Conservation (phyloP, 202 grass and related monocot genomes). For the Bolboschoenoplectus hybrid region DNA sequence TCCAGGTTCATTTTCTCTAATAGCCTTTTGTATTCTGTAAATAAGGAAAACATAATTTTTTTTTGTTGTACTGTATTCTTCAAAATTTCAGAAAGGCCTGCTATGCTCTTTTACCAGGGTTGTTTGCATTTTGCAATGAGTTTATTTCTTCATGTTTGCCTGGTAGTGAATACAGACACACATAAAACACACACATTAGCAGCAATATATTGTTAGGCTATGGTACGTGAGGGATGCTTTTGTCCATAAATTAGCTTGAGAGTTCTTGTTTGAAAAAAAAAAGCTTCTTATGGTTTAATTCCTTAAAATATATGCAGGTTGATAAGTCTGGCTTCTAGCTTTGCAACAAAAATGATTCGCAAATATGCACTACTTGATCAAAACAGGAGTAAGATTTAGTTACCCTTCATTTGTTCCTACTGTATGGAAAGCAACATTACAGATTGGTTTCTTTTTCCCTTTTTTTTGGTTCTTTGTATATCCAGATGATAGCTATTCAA, state of each 20-base stretch:
- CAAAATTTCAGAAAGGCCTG: neutral
- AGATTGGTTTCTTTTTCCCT: conserved; percentile 47
- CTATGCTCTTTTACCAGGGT: conserved; percentile 14
- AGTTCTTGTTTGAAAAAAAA: neutral
- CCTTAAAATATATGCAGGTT: conserved; percentile 60
- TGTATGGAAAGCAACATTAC: conserved; percentile 36
- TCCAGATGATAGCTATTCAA: conserved; percentile 51
- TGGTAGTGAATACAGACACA: neutral
- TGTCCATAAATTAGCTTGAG: conserved; percentile 1
- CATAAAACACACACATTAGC: conserved; percentile 37
- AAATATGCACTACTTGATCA: conserved; percentile 66
- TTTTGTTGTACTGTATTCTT: neutral
- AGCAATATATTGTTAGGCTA: conserved; percentile 57
- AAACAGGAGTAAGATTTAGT: conserved; percentile 51
- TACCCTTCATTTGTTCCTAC: conserved; percentile 12
- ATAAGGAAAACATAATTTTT: neutral
- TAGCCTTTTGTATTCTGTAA: neutral
- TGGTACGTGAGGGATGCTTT: conserved; percentile 21
- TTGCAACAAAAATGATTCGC: conserved; percentile 86
- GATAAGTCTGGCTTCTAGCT: conserved; percentile 81
- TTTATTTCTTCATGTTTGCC: neutral
- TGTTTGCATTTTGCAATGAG: neutral
- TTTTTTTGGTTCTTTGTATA: conserved; percentile 33
- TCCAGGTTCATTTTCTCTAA: conserved; percentile 56
- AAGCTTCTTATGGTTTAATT: neutral